Conservation (phyloP, 805 yeast species). For the Nakazawaea siamensis region DNA sequence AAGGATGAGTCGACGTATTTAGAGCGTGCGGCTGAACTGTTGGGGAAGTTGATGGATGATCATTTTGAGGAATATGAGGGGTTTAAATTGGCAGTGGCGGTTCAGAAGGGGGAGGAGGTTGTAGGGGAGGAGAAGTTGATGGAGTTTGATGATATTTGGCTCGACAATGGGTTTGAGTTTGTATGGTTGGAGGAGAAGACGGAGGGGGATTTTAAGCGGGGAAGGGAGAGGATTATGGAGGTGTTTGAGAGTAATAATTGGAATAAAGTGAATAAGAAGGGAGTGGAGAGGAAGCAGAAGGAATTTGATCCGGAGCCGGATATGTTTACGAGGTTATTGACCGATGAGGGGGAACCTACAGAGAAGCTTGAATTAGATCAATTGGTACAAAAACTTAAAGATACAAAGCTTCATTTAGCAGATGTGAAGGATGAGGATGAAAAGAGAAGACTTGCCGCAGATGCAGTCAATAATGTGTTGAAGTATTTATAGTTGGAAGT, state of each 20-base stretch:
- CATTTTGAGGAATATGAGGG: constrained; percentile 23
- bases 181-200: constrained; percentile 11
- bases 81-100: constrained; percentile 28
- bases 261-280: constrained; percentile 16
- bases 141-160: constrained; percentile 30
- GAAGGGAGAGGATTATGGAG: constrained; percentile 31
- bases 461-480: constrained; percentile 29
- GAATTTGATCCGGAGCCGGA: constrained; percentile 1
- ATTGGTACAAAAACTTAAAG: constrained; percentile 23
- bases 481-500: constrained; percentile 29
- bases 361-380: constrained; percentile 21
- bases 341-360: constrained; percentile 1
- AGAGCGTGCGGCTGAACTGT: constrained; percentile 15
- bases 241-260: constrained; percentile 36
- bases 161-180: constrained; percentile 34
- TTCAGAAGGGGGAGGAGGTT: constrained; percentile 3
- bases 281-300: background rate
- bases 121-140: constrained; percentile 10
- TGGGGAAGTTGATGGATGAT: constrained; percentile 11
- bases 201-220: constrained; percentile 22
- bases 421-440: constrained; percentile 21
- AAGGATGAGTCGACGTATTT: constrained; percentile 17
- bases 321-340: constrained; percentile 7
- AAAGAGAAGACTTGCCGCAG: constrained; percentile 26
- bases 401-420: constrained; percentile 18